Evolutionary conservation across 1,284 basidiomycete species (phyloP).

Genomic region (Cryptococcus floricola): DNA sequence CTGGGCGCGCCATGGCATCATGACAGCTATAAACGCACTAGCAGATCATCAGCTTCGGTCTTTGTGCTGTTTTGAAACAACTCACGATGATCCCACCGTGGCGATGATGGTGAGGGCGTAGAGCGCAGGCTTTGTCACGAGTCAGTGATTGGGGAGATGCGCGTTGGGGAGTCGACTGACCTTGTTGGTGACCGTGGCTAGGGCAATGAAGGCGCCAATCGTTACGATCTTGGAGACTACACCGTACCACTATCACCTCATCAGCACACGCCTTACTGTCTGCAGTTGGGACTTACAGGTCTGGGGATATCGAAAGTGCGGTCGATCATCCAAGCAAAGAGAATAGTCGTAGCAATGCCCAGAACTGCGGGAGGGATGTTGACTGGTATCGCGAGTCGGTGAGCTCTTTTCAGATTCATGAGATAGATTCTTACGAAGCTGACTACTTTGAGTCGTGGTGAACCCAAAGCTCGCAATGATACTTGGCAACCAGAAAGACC

Average conservation of each 20-base stretch:
- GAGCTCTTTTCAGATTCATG: background rate
- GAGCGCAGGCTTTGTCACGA: background rate
- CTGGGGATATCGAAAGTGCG: constrained; percentile 5
- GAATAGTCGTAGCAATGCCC: constrained; percentile 7
- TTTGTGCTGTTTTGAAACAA: background rate
- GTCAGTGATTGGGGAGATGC: background rate
- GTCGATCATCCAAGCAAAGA: constrained; percentile 4
- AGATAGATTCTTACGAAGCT: constrained; percentile 3
- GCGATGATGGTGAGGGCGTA: background rate
- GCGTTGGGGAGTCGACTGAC: background rate
- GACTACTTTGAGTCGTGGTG: constrained; percentile 7
- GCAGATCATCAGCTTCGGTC: background rate
- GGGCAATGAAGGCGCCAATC: constrained; percentile 7
- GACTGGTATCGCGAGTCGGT: background rate
- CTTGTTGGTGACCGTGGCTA: constrained; percentile 12
- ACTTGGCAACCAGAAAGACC: constrained; percentile 18
- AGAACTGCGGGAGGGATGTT: constrained; percentile 14
- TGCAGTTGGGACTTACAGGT: constrained; percentile 1
- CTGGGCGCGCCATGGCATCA: constrained; percentile 15
- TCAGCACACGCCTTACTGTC: background rate
- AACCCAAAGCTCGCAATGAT: constrained; percentile 14
- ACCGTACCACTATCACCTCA: background rate
- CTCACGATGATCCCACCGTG: background rate
- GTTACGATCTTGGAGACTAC: background rate
- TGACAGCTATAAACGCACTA: background rate